These are phyloP conservation scores for Melanomma pulvis-pyrius DNA, from an alignment of 495 filamentous ascomycete species.

Conservation along the genomic window DNA sequence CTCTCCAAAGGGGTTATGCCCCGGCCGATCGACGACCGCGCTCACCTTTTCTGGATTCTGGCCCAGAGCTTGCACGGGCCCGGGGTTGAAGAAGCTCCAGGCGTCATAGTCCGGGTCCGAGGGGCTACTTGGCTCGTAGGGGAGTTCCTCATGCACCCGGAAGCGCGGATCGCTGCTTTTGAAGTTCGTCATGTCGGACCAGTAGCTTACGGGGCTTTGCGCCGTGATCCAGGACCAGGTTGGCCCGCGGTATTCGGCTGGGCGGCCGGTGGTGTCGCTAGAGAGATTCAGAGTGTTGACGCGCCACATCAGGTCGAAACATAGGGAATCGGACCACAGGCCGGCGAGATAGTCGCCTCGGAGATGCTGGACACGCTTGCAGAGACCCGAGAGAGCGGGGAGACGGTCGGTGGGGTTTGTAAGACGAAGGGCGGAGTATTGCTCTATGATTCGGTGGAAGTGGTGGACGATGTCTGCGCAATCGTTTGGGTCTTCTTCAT, in stretches of 20 bases:
- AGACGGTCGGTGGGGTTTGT: slow-evolving; percentile 5
- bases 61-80: background rate
- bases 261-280: background rate
- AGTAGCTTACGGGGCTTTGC: slow-evolving; percentile 6
- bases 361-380: slow-evolving; percentile 3
- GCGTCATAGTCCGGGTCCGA: too few species aligned
- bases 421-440: slow-evolving; percentile 4
- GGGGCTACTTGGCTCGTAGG: too few species aligned
- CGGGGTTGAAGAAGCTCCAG: too few species aligned
- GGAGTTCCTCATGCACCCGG: too few species aligned
- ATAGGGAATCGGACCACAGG: slow-evolving; percentile 1
- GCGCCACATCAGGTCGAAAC: slow-evolving; percentile 15
- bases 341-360: slow-evolving; percentile 2
- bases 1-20: background rate
- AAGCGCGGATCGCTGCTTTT: too few species aligned
- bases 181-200: slow-evolving; percentile 9
- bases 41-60: background rate
- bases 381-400: slow-evolving; percentile 12
- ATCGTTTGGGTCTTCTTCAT: background rate
- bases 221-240: slow-evolving; percentile 19
- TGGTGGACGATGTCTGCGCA: background rate
- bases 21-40: background rate
- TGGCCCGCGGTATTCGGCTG: background rate
- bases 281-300: slow-evolving; percentile 12
- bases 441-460: slow-evolving; percentile 4